A percentile compares a stretch with the other conserved stretches of the same genome.
Evolutionary conservation across 495 filamentous ascomycete species (phyloP).

Genomic region (Stereocaulon alpinum): DNA sequence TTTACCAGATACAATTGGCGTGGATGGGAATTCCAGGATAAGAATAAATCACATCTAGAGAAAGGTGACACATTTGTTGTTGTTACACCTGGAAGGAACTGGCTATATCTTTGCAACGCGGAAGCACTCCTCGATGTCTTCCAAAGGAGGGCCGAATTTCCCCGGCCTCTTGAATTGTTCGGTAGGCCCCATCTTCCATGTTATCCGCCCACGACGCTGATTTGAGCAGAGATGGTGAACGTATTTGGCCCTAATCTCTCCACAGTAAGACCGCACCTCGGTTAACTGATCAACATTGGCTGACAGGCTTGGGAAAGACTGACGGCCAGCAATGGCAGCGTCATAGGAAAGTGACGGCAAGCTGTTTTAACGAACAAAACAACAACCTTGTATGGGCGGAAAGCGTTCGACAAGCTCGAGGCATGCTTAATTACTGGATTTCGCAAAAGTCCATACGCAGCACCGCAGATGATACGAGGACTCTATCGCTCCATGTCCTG

Average conservation of each 20-base stretch:
- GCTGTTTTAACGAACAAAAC: constrained; percentile 40
- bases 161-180: constrained; percentile 28
- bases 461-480: constrained; percentile 23
- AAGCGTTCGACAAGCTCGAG: constrained; percentile 22
- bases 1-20: not conserved
- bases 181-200: constrained; percentile 13
- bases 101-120: constrained; percentile 24
- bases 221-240: constrained; percentile 26
- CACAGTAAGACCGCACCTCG: constrained; percentile 23
- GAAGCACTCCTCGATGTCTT: constrained; percentile 30
- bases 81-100: constrained; percentile 9
- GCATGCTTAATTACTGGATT: constrained; percentile 31
- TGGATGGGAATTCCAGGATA: constrained; percentile 15
- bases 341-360: constrained; percentile 34
- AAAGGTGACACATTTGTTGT: constrained; percentile 9
- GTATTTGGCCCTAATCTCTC: constrained; percentile 39
- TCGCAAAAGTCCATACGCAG: not conserved
- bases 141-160: constrained; percentile 30
- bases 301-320: constrained; percentile 17
- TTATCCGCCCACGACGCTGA: not conserved
- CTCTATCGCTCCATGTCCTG: constrained; percentile 31
- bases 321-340: constrained; percentile 37
- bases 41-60: not conserved
- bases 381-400: constrained; percentile 38
- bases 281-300: not conserved